Conservation (phyloP, 208 protist species). For the Herpetomonas tarakana region DNA sequence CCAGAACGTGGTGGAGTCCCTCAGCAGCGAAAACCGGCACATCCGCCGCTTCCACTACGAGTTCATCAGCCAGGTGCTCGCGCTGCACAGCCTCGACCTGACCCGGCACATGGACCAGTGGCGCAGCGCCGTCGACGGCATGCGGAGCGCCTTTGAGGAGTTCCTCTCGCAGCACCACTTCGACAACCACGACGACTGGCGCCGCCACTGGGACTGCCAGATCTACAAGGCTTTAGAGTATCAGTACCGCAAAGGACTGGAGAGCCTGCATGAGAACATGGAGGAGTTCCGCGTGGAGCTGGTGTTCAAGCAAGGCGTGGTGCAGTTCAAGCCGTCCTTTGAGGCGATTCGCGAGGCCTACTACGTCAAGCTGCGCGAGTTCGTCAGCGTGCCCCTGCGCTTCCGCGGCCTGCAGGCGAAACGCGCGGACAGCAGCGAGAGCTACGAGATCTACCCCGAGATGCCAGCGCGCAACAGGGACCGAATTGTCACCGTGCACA, state of each 20-base stretch:
- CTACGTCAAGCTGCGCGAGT: constrained; percentile 94
- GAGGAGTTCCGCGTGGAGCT: constrained; percentile 92
- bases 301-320: constrained; percentile 90
- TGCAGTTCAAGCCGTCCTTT: constrained; percentile 94
- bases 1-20: constrained; percentile 73
- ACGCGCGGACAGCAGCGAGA: constrained; percentile 35
- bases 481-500: constrained; percentile 88
- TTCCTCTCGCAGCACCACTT: constrained; percentile 79
- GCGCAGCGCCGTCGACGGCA: constrained; percentile 82
- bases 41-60: constrained; percentile 86
- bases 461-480: constrained; percentile 87
- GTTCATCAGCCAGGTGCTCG: constrained; percentile 74
- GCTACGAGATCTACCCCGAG: constrained; percentile 87
- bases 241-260: constrained; percentile 92
- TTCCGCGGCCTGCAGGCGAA: constrained; percentile 93
- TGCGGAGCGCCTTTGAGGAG: constrained; percentile 83
- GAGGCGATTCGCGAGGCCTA: constrained; percentile 94
- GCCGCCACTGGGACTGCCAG: constrained; percentile 94
- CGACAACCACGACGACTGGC: constrained; percentile 86
- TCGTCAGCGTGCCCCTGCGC: constrained; percentile 90
- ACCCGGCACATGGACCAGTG: constrained; percentile 91
- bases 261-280: constrained; percentile 92
- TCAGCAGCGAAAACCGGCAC: constrained; percentile 80
- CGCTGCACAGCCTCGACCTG: constrained; percentile 89
- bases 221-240: constrained; percentile 97